Conservation (phyloP, 805 yeast genomes). For the Metschnikowia lochheadii region DNA sequence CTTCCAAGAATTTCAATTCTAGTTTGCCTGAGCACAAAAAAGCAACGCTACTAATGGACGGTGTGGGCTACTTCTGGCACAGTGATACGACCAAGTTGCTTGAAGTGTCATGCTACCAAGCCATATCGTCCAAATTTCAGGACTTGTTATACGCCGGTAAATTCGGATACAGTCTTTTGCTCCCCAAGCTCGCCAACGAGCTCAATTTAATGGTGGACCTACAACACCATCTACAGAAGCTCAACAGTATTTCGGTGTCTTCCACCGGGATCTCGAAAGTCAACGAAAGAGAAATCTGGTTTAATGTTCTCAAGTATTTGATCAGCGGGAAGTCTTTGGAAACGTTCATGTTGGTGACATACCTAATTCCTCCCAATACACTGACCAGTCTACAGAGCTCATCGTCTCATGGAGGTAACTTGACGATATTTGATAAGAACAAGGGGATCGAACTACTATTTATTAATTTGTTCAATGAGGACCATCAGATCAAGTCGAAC, state of each 20-base stretch:
- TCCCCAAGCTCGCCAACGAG: conserved; percentile 38
- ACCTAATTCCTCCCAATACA: conserved; percentile 39
- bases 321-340: conserved; percentile 41
- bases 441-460: conserved; percentile 41
- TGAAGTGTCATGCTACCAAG: conserved; percentile 40
- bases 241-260: conserved; percentile 20
- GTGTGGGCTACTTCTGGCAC: conserved; percentile 42
- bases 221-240: conserved; percentile 39
- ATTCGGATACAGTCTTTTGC: conserved; percentile 29
- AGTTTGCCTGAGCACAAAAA: conserved; percentile 15
- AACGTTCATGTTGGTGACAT: conserved; percentile 36
- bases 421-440: conserved; percentile 42
- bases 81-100: conserved; percentile 38
- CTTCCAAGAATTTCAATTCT: conserved; percentile 34
- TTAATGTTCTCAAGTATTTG: conserved; percentile 38
- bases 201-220: conserved; percentile 40
- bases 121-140: conserved; percentile 34
- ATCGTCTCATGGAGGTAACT: conserved; percentile 36
- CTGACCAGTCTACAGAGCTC: conserved; percentile 36
- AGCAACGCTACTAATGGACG: conserved; percentile 32
- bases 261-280: conserved; percentile 13
- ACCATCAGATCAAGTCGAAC: conserved; percentile 37
- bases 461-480: conserved; percentile 39
- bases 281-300: conserved; percentile 38
- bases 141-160: conserved; percentile 28